These are phyloP conservation scores for Lichtheimia ornata DNA, from an alignment of 371 early-diverging fungal genomes.

Conservation along the genomic window DNA sequence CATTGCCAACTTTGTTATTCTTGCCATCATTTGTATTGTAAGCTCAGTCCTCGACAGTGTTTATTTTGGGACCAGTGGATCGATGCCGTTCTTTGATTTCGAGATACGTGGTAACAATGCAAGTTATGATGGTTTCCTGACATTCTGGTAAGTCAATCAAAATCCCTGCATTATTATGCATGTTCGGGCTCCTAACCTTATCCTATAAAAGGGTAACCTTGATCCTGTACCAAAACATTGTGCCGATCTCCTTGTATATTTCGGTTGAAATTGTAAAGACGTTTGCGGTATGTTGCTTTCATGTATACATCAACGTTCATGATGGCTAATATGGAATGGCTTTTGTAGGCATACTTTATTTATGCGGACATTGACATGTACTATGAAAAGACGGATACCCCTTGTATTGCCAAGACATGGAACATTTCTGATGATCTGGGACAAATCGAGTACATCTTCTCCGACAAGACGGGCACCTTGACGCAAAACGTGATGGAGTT, in stretches of 20 bases:
- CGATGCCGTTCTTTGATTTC: slow-evolving; percentile 34
- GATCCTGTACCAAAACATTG: slow-evolving; percentile 55
- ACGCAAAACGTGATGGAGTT: slow-evolving; percentile 84
- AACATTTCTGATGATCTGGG: slow-evolving; percentile 85
- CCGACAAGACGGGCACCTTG: slow-evolving; percentile 92
- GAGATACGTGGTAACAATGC: slow-evolving; percentile 36
- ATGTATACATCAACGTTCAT: no score
- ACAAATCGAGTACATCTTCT: slow-evolving; percentile 96
- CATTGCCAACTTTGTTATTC: slow-evolving; percentile 44
- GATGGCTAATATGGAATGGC: background rate
- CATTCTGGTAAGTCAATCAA: slow-evolving; percentile 42
- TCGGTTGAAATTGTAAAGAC: slow-evolving; percentile 93
- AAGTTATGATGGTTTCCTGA: slow-evolving; percentile 44
- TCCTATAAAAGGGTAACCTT: slow-evolving; percentile 58
- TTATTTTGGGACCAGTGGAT: slow-evolving; percentile 42
- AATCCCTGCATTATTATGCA: background rate
- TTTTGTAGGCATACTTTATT: slow-evolving; percentile 73
- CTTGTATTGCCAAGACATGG: slow-evolving; percentile 88
- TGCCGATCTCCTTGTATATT: slow-evolving; percentile 97
- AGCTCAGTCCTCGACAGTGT: slow-evolving; percentile 63
- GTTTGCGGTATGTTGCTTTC: slow-evolving; percentile 34
- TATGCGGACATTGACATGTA: slow-evolving; percentile 87
- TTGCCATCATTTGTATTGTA: slow-evolving; percentile 60
- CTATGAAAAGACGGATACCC: slow-evolving; percentile 72
- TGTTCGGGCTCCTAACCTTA: slow-evolving; percentile 41